Conservation (phyloP, 1,284 basidiomycete species). For the Leccinum subrobustum region DNA sequence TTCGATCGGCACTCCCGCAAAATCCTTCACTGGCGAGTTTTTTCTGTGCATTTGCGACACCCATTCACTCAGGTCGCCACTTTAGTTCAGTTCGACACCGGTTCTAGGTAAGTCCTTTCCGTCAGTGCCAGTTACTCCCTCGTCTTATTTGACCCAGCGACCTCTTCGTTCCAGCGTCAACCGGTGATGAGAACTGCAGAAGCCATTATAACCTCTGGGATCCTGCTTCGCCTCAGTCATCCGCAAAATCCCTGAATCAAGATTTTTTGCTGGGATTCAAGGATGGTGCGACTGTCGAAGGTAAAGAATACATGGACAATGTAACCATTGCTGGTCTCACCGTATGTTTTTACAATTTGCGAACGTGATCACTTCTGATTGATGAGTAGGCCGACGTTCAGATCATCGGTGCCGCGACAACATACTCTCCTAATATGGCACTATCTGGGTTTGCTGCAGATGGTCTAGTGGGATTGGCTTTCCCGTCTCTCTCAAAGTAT, state of each 20-base stretch:
- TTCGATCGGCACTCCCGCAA: too few relatives aligned
- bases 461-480: background rate
- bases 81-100: background rate
- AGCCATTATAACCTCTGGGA: background rate
- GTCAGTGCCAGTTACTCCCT: background rate
- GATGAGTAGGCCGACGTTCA: background rate
- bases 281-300: background rate
- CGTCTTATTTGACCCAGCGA: background rate
- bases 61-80: background rate
- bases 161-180: background rate
- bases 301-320: background rate
- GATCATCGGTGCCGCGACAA: background rate
- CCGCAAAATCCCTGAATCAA: background rate
- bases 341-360: background rate
- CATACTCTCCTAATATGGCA: background rate
- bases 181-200: background rate
- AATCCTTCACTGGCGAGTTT: too few relatives aligned
- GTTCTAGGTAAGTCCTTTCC: background rate
- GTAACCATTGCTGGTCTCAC: background rate
- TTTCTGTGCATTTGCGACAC: too few relatives aligned
- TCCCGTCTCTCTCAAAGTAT: background rate
- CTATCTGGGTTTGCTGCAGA: background rate
- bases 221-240: background rate
- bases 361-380: background rate
- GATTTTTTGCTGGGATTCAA: background rate